Percentiles rank a stretch among this genome's conserved stretches.
These are phyloP conservation scores for Pythium angustatum DNA, from an alignment of 352 stramenopile genomes.

Conservation along the genomic window DNA sequence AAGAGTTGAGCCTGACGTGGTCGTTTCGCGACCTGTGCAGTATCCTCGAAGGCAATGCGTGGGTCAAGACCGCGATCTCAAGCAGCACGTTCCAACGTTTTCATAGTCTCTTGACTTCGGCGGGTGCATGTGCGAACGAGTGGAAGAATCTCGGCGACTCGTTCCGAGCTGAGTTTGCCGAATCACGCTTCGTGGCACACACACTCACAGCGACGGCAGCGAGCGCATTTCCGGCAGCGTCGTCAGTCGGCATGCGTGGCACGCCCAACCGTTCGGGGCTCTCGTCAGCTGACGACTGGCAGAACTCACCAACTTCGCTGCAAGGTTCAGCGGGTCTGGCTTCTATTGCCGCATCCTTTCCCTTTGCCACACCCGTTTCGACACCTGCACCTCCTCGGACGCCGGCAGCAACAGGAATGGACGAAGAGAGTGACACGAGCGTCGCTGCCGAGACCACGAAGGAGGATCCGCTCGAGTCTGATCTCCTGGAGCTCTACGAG, in stretches of 20 bases:
- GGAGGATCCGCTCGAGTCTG: conserved; percentile 47
- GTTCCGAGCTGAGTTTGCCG: conserved; percentile 58
- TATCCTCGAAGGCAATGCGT: conserved; percentile 45
- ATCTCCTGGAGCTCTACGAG: conserved; percentile 64
- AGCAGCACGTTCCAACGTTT: conserved; percentile 30
- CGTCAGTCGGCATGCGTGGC: not conserved
- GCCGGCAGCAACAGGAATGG: not conserved
- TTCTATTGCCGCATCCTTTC: conserved; percentile 24
- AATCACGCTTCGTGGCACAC: conserved; percentile 15
- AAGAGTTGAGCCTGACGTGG: conserved; percentile 48
- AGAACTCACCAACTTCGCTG: not conserved
- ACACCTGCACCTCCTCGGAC: conserved; percentile 8
- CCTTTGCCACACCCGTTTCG: conserved; percentile 26
- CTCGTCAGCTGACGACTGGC: not conserved
- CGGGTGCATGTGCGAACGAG: conserved; percentile 42
- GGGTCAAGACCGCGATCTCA: conserved; percentile 40
- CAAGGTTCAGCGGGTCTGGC: not conserved
- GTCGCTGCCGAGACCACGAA: conserved; percentile 6
- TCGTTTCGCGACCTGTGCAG: conserved; percentile 36
- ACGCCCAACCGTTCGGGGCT: not conserved
- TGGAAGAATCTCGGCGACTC: conserved; percentile 55
- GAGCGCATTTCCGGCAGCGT: not conserved
- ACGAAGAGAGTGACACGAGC: conserved; percentile 1
- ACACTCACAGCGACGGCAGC: conserved; percentile 2
- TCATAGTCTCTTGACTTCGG: conserved; percentile 34